Evolutionary conservation across 768 basidiomycete species (phyloP).

Genomic region (Mycena venus): DNA sequence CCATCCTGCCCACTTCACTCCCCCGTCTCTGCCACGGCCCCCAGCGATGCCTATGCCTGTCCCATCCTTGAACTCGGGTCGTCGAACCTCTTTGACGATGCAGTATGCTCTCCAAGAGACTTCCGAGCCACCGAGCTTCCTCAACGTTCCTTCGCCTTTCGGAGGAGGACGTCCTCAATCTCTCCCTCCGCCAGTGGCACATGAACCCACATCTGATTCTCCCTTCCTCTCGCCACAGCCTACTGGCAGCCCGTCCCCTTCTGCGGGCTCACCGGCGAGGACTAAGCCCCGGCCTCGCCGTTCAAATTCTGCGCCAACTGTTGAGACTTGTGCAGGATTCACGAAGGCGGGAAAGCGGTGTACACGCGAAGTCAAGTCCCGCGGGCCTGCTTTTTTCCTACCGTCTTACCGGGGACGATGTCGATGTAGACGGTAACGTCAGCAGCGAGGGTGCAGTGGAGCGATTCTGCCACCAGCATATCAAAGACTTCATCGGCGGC

Average conservation of each 20-base stretch:
- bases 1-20: slow-evolving; percentile 24
- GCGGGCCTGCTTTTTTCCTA: slow-evolving; percentile 35
- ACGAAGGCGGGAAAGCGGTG: slow-evolving; percentile 34
- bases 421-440: slow-evolving; percentile 25
- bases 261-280: slow-evolving; percentile 15
- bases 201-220: slow-evolving; percentile 9
- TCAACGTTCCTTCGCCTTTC: slow-evolving; percentile 12
- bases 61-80: background rate
- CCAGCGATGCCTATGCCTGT: slow-evolving; percentile 38
- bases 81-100: slow-evolving; percentile 36
- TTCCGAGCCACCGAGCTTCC: slow-evolving; percentile 24
- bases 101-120: slow-evolving; percentile 35
- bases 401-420: slow-evolving; percentile 23
- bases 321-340: slow-evolving; percentile 32
- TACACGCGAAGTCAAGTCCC: slow-evolving; percentile 36
- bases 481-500: slow-evolving; percentile 33
- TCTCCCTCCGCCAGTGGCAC: slow-evolving; percentile 19
- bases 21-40: slow-evolving; percentile 28
- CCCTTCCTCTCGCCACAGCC: slow-evolving; percentile 31
- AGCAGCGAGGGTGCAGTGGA: slow-evolving; percentile 35
- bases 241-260: background rate
- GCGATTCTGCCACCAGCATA: slow-evolving; percentile 34
- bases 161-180: slow-evolving; percentile 20
- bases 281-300: slow-evolving; percentile 28
- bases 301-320: slow-evolving; percentile 31